A percentile compares a stretch with the other conserved stretches of the same genome.
Conservation (phyloP, 2,329 filamentous ascomycete genomes). For the Drechslerella coelobrocha region DNA sequence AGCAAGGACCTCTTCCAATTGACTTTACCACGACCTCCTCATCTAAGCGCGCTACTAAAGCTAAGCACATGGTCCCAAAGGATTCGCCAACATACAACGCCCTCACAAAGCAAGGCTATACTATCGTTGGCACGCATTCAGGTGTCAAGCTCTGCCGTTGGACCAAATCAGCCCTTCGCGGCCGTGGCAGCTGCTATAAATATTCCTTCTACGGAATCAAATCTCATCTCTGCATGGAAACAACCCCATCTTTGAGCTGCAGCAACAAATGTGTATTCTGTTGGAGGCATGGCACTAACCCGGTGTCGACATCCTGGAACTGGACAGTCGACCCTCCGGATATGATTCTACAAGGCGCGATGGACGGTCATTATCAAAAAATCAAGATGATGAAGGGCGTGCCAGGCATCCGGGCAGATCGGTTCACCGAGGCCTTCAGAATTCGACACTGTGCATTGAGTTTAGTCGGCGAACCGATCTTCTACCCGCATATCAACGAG, state of each 20-base stretch:
- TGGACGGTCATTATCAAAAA: conserved; percentile 91
- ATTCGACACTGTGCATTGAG: conserved; percentile 92
- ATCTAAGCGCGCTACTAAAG: conserved; percentile 60
- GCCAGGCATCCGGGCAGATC: conserved; percentile 86
- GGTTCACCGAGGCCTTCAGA: conserved; percentile 89
- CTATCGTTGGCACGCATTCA: conserved; percentile 91
- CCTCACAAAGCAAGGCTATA: conserved; percentile 94
- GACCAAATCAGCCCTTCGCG: conserved; percentile 95
- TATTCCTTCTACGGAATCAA: conserved; percentile 96
- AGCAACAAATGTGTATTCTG: conserved; percentile 99
- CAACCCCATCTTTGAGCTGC: conserved; percentile 91
- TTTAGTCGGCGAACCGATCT: conserved; percentile 96
- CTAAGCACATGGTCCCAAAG: conserved; percentile 94
- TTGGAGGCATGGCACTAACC: conserved; percentile 97
- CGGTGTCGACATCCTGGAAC: conserved; percentile 93
- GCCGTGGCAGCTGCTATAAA: conserved; percentile 95
- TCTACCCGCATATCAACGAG: conserved; percentile 96
- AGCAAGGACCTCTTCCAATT: conserved; percentile 70
- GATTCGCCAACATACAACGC: conserved; percentile 86
- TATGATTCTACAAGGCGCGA: conserved; percentile 87
- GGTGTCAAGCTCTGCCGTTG: conserved; percentile 77
- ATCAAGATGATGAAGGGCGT: conserved; percentile 97
- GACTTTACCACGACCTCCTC: conserved; percentile 76
- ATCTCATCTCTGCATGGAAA: conserved; percentile 98
- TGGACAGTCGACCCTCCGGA: conserved; percentile 94